phyloP scores from a whole-genome alignment of 1,284 basidiomycete genomes.

The Rhodotorula sp. region DNA sequence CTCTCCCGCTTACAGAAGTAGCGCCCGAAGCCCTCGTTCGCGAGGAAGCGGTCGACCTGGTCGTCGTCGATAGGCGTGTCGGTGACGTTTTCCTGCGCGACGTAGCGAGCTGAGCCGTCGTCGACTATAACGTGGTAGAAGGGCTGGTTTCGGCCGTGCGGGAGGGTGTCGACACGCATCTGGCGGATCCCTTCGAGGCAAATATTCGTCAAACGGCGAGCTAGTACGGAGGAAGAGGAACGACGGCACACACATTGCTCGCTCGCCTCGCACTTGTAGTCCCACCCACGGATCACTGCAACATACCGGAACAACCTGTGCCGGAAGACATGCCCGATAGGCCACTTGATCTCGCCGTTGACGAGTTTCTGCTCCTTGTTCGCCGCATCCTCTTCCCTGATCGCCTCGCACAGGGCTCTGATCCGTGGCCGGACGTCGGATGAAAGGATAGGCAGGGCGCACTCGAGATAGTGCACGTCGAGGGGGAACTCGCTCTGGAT shows the following conservation, averaged over 20 bases:
- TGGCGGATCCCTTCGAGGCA: conserved; percentile 5
- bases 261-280: conserved; percentile 32
- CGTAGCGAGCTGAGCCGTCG: conserved; percentile 23
- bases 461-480: conserved; percentile 20
- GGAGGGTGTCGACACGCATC: conserved; percentile 31
- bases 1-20: conserved; percentile 27
- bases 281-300: conserved; percentile 31
- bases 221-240: neutral
- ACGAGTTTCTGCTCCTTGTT: conserved; percentile 9
- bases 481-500: conserved; percentile 27
- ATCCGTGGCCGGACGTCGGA: neutral
- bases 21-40: conserved; percentile 15
- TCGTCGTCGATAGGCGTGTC: neutral
- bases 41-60: conserved; percentile 6
- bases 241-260: conserved; percentile 25
- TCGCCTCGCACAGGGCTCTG: conserved; percentile 10
- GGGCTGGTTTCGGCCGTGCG: conserved; percentile 28
- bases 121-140: conserved; percentile 35
- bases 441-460: neutral
- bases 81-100: conserved; percentile 31
- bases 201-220: neutral
- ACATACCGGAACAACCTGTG: conserved; percentile 30
- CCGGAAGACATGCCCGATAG: conserved; percentile 26
- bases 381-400: conserved; percentile 21
- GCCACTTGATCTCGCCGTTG: conserved; percentile 8